A percentile compares a stretch with the other conserved stretches of the same genome.
phyloP scores from a whole-genome alignment of 192 early-diverging fungal species.

The Gamsiella multidivaricata region DNA sequence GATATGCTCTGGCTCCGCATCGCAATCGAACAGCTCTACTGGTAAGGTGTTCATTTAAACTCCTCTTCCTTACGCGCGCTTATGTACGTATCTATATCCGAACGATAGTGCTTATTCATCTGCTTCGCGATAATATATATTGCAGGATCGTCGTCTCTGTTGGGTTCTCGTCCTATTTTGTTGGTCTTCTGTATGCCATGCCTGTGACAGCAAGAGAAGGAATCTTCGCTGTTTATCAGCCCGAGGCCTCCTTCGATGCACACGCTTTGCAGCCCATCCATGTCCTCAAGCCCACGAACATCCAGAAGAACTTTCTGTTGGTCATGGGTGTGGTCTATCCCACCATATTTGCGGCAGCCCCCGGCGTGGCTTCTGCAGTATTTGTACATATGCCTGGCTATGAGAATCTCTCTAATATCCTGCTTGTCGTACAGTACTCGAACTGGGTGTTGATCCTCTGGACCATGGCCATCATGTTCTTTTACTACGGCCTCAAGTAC shows the following conservation, averaged over 20 bases:
- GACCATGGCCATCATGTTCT: conserved; percentile 52
- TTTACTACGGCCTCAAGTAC: conserved; percentile 55
- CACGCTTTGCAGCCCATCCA: conserved; percentile 33
- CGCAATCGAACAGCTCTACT: conserved; percentile 40
- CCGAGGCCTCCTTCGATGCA: conserved; percentile 23
- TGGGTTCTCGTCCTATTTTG: conserved; percentile 51
- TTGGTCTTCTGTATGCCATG: conserved; percentile 49
- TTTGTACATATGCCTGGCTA: conserved; percentile 31
- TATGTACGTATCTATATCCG: too few relatives aligned
- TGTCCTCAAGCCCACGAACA: conserved; percentile 40
- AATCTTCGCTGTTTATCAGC: conserved; percentile 47
- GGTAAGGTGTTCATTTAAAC: conserved; percentile 4
- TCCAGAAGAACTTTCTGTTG: conserved; percentile 43
- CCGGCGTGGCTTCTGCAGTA: conserved; percentile 31
- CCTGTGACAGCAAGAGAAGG: conserved; percentile 40
- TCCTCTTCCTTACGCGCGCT: too few relatives aligned
- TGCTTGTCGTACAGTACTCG: conserved; percentile 36
- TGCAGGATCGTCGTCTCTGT: conserved; percentile 45
- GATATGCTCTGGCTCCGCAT: conserved; percentile 48
- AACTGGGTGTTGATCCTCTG: conserved; percentile 52
- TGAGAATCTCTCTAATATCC: conserved; percentile 9
- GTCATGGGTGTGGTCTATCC: conserved; percentile 49
- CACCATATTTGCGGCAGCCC: conserved; percentile 24
- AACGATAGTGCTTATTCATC: too few relatives aligned
- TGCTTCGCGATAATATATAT: too few relatives aligned